Evolutionary conservation across 371 early-diverging fungal genomes (phyloP).

Genomic region (Mucor lusitanicus): DNA sequence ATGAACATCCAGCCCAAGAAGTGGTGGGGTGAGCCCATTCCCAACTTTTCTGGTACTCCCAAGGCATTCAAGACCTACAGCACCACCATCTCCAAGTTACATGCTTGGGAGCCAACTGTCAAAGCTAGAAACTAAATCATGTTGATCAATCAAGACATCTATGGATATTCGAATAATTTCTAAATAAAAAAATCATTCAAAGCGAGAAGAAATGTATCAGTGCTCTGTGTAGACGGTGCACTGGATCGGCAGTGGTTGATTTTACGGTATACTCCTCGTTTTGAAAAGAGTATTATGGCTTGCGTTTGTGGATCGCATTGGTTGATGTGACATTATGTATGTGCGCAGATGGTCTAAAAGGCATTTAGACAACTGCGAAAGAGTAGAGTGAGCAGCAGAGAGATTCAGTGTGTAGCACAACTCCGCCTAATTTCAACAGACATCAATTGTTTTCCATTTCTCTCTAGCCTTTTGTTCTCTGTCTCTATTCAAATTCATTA

Average conservation of each 20-base stretch:
- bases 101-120: slow-evolving; percentile 77
- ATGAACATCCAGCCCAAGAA: slow-evolving; percentile 44
- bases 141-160: neutral
- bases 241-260: too few species aligned
- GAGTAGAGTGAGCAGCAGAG: neutral
- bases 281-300: too few species aligned
- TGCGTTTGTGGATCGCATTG: too few species aligned
- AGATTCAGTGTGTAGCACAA: neutral
- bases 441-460: neutral
- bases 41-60: slow-evolving; percentile 73
- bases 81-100: slow-evolving; percentile 83
- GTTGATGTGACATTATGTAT: too few species aligned
- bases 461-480: neutral
- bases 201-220: neutral
- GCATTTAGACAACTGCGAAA: too few species aligned
- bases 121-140: slow-evolving; percentile 40
- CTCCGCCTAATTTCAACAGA: neutral
- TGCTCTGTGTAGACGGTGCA: neutral
- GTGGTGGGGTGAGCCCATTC: slow-evolving; percentile 53
- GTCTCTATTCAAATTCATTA: neutral
- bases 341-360: too few species aligned
- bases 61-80: slow-evolving; percentile 84
- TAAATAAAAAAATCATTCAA: neutral
- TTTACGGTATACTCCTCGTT: too few species aligned
- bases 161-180: neutral